Conservation (phyloP, 495 filamentous ascomycete species). For the Physcia stellaris region DNA sequence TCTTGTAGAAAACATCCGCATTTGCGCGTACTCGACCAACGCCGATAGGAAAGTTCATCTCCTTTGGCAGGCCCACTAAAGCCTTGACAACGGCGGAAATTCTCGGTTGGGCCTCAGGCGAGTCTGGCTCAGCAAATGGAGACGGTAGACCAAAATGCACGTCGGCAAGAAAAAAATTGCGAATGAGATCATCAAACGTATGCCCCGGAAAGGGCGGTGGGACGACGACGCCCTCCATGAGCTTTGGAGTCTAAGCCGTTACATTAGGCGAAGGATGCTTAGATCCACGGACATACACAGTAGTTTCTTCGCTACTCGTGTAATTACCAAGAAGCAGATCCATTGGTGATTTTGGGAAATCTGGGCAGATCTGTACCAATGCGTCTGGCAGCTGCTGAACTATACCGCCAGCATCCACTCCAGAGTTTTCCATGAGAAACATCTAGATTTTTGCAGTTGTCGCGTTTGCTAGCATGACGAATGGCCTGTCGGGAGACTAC, state of each 20-base stretch:
- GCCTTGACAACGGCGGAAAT: slow-evolving; percentile 74
- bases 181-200: slow-evolving; percentile 65
- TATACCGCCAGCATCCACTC: slow-evolving; percentile 53
- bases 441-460: slow-evolving; percentile 50
- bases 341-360: slow-evolving; percentile 62
- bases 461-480: slow-evolving; percentile 65
- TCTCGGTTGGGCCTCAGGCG: slow-evolving; percentile 58
- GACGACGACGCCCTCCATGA: slow-evolving; percentile 69
- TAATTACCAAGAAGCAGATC: slow-evolving; percentile 74
- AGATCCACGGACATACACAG: slow-evolving; percentile 68
- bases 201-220: slow-evolving; percentile 74
- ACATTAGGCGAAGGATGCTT: slow-evolving; percentile 47
- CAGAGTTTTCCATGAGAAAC: slow-evolving; percentile 45
- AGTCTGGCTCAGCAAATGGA: slow-evolving; percentile 57
- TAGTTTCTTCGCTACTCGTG: slow-evolving; percentile 62
- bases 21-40: slow-evolving; percentile 60
- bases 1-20: slow-evolving; percentile 66
- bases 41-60: slow-evolving; percentile 72
- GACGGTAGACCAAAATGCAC: slow-evolving; percentile 74
- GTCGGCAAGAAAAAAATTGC: slow-evolving; percentile 70
- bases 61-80: slow-evolving; percentile 58
- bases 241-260: slow-evolving; percentile 66
- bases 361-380: slow-evolving; percentile 58
- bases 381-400: slow-evolving; percentile 56
- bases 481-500: slow-evolving; percentile 46